Conservation (phyloP, 495 filamentous ascomycete species). For the Penicillium paradoxum region DNA sequence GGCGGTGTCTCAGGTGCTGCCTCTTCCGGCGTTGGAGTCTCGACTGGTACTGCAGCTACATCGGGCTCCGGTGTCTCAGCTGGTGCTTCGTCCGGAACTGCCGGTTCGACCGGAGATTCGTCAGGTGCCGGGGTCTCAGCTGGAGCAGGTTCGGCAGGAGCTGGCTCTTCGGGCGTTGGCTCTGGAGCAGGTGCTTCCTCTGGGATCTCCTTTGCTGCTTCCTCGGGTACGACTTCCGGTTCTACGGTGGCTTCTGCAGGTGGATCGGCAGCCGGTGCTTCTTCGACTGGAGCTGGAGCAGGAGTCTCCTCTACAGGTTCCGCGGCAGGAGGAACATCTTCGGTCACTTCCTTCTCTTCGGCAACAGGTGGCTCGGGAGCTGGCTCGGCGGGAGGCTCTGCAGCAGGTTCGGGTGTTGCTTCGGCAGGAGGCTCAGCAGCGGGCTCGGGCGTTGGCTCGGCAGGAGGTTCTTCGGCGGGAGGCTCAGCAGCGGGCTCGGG, state of each 20-base stretch:
- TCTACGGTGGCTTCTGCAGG: constrained; percentile 11
- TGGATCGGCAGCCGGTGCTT: constrained; percentile 2
- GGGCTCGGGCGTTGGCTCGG: background rate
- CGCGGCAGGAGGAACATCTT: background rate
- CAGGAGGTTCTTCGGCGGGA: background rate
- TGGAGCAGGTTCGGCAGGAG: constrained; percentile 7
- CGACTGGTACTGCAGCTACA: background rate
- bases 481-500: constrained; percentile 4
- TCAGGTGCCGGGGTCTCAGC: background rate
- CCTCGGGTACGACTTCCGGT: constrained; percentile 9
- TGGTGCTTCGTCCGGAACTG: background rate
- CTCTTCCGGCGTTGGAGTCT: constrained; percentile 2
- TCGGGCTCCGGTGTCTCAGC: constrained; percentile 1
- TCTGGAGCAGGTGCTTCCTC: constrained; percentile 6
- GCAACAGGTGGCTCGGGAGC: background rate
- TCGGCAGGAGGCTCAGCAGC: background rate
- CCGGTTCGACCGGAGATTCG: constrained; percentile 5
- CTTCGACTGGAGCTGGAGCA: constrained; percentile 2
- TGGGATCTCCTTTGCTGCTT: constrained; percentile 1
- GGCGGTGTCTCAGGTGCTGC: constrained; percentile 5
- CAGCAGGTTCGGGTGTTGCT: background rate
- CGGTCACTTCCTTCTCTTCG: background rate
- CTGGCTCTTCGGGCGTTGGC: constrained; percentile 8
- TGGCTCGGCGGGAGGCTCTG: constrained; percentile 3
- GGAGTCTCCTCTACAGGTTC: background rate